A percentile compares a stretch with the other conserved stretches of the same genome.
Evolutionary conservation across 1,284 basidiomycete genomes (phyloP).

Genomic region (Irpex sp.): DNA sequence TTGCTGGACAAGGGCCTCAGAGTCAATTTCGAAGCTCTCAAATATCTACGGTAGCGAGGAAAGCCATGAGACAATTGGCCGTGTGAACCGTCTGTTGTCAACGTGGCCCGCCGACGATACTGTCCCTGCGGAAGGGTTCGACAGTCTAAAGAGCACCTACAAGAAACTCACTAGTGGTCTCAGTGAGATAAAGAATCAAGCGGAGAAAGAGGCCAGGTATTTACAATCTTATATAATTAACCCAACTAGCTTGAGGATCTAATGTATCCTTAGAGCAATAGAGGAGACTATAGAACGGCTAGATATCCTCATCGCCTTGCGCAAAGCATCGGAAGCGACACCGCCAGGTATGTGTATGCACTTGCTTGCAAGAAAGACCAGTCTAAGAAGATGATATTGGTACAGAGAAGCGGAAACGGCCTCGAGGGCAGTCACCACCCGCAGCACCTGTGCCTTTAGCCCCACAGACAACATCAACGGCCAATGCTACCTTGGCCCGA

Average conservation of each 20-base stretch:
- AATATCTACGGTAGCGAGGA: slow-evolving; percentile 47
- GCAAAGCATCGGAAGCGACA: slow-evolving; percentile 60
- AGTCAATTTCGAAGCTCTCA: slow-evolving; percentile 1
- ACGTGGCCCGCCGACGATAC: slow-evolving; percentile 71
- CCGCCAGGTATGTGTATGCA: slow-evolving; percentile 44
- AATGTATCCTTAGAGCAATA: slow-evolving; percentile 49
- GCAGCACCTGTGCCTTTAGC: slow-evolving; percentile 37
- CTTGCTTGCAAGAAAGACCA: background rate
- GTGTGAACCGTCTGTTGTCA: slow-evolving; percentile 67
- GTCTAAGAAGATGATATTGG: background rate
- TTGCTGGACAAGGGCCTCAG: slow-evolving; percentile 2
- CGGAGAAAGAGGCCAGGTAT: slow-evolving; percentile 55
- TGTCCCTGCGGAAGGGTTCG: slow-evolving; percentile 62
- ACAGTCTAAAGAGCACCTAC: slow-evolving; percentile 57
- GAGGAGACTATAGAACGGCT: slow-evolving; percentile 69
- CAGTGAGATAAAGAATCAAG: slow-evolving; percentile 53
- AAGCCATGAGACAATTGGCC: slow-evolving; percentile 56
- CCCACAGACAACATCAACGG: slow-evolving; percentile 22
- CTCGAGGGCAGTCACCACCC: slow-evolving; percentile 63
- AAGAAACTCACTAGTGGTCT: slow-evolving; percentile 60
- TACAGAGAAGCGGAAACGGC: slow-evolving; percentile 74
- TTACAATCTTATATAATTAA: background rate
- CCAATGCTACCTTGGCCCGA: slow-evolving; percentile 30
- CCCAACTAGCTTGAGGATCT: background rate
- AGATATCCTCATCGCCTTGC: slow-evolving; percentile 62